A percentile compares a stretch with the other conserved stretches of the same genome.
phyloP scores from a whole-genome alignment of 768 basidiomycete genomes.

The Hirschioporus abietinus region DNA sequence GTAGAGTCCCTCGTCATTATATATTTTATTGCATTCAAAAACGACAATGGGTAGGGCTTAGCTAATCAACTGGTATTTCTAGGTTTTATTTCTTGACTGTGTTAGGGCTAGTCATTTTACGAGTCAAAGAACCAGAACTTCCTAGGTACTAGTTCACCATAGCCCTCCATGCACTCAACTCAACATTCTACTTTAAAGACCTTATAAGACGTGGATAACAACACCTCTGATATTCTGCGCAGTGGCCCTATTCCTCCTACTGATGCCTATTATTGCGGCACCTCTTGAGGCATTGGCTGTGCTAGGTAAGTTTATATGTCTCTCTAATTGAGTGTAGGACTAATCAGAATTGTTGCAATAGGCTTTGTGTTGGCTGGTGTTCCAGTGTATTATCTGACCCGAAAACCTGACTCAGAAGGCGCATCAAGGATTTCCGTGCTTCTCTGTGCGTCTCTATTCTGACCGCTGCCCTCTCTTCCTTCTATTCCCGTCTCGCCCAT shows the following conservation, averaged over 20 bases:
- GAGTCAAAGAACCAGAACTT: constrained; percentile 86
- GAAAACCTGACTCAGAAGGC: constrained; percentile 10
- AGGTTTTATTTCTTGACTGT: constrained; percentile 81
- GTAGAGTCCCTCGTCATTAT: background rate
- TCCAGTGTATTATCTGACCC: constrained; percentile 80
- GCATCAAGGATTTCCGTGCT: constrained; percentile 8
- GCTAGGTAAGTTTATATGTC: constrained; percentile 49
- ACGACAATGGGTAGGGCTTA: background rate
- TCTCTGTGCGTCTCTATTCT: constrained; percentile 2
- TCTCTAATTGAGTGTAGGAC: constrained; percentile 8
- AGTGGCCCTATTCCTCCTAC: constrained; percentile 83
- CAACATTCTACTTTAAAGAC: constrained; percentile 37
- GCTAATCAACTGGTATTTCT: background rate
- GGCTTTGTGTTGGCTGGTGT: constrained; percentile 76
- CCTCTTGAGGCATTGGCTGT: constrained; percentile 85
- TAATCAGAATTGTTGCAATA: constrained; percentile 22
- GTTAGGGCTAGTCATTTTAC: constrained; percentile 79
- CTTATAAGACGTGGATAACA: constrained; percentile 87
- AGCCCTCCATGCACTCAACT: background rate
- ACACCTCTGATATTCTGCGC: constrained; percentile 89
- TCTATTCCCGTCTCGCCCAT: too few relatives aligned
- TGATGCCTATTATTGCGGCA: constrained; percentile 93
- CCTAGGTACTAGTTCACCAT: constrained; percentile 46
- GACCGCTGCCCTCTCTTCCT: background rate
- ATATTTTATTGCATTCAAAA: background rate